Evolutionary conservation across 352 stramenopile genomes (phyloP).

Genomic region (Globisporangium heterothallicum): DNA sequence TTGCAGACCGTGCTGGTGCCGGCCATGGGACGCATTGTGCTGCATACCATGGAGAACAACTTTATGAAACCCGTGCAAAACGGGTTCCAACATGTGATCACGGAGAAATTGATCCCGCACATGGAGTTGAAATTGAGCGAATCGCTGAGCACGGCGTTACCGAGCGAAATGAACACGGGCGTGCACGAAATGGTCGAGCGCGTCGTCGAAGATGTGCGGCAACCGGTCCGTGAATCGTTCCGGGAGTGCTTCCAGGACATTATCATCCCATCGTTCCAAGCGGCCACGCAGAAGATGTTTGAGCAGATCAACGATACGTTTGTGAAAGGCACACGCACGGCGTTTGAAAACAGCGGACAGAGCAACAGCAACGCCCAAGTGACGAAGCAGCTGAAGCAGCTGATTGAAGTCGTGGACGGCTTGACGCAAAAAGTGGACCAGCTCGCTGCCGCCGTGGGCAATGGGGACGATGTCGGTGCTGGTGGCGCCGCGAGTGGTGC

Average conservation of each 20-base stretch:
- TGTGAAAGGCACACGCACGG: conserved; percentile 58
- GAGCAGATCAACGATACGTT: conserved; percentile 86
- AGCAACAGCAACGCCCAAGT: conserved; percentile 56
- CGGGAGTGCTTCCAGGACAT: conserved; percentile 82
- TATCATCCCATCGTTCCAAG: conserved; percentile 84
- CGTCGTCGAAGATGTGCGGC: conserved; percentile 71
- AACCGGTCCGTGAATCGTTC: conserved; percentile 81
- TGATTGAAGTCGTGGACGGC: conserved; percentile 51
- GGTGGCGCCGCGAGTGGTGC: conserved; percentile 13
- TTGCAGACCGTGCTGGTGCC: conserved; percentile 76
- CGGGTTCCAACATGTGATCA: conserved; percentile 71
- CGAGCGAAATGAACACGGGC: conserved; percentile 52
- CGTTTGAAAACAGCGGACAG: conserved; percentile 54
- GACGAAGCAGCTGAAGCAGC: conserved; percentile 49
- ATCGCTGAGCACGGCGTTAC: conserved; percentile 45
- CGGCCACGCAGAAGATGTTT: conserved; percentile 87
- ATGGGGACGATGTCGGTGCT: conserved; percentile 22
- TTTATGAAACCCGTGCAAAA: conserved; percentile 84
- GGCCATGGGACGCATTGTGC: conserved; percentile 79
- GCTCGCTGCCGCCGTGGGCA: conserved; percentile 27
- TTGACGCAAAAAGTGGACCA: conserved; percentile 65
- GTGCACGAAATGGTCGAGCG: conserved; percentile 71
- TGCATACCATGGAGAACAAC: conserved; percentile 88
- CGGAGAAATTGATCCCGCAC: conserved; percentile 60
- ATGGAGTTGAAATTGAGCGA: conserved; percentile 74